Percentiles rank a stretch among this genome's conserved stretches.
Evolutionary conservation across 768 basidiomycete genomes (phyloP).

Genomic region (Lentinula sp.): DNA sequence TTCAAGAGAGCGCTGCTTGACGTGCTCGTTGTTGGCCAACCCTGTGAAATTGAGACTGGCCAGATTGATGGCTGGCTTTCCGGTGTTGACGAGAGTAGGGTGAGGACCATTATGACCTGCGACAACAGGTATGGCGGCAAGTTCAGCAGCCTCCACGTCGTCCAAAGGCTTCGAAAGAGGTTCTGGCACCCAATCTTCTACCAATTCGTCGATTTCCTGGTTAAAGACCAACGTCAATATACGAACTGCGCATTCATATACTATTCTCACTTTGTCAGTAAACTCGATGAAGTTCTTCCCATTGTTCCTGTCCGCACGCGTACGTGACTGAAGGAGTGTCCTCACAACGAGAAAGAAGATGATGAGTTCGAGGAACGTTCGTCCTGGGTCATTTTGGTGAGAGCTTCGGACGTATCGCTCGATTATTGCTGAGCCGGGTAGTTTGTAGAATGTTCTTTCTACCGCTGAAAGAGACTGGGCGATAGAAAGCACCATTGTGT

Average conservation of each 20-base stretch:
- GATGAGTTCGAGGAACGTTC: constrained; percentile 85
- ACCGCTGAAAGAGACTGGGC: constrained; percentile 52
- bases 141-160: constrained; percentile 55
- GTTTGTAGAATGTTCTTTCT: constrained; percentile 62
- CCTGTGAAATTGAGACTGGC: constrained; percentile 91
- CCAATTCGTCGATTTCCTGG: constrained; percentile 94
- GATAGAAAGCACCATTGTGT: constrained; percentile 58
- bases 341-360: constrained; percentile 84
- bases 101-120: constrained; percentile 77
- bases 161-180: constrained; percentile 64
- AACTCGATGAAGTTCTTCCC: constrained; percentile 90
- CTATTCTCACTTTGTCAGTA: constrained; percentile 66
- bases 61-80: constrained; percentile 78
- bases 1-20: constrained; percentile 82
- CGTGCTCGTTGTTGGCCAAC: constrained; percentile 77
- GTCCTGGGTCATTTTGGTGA: constrained; percentile 92
- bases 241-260: background rate
- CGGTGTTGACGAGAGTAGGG: constrained; percentile 66
- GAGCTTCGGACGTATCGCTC: constrained; percentile 91
- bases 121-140: constrained; percentile 73
- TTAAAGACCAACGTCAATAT: constrained; percentile 1
- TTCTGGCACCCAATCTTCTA: constrained; percentile 92
- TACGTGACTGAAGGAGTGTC: constrained; percentile 86
- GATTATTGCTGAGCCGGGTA: constrained; percentile 79
- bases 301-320: constrained; percentile 67